phyloP scores from a whole-genome alignment of 495 filamentous ascomycete species.

The Letharia lupina region DNA sequence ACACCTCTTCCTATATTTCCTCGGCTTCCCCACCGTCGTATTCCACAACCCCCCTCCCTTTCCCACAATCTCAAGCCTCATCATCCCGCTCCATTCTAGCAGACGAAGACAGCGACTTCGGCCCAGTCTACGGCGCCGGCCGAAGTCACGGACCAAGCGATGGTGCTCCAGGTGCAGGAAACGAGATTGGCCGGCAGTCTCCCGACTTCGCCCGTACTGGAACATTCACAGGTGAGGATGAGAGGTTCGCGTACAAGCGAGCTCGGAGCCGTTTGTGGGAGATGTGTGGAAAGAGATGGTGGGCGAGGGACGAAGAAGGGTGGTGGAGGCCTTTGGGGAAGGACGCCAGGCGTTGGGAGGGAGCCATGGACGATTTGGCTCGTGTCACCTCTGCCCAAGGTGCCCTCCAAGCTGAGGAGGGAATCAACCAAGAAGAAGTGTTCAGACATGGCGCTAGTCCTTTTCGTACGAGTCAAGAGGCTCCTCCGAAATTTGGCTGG shows the following conservation, averaged over 20 bases:
- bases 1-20: slow-evolving; percentile 49
- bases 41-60: slow-evolving; percentile 23
- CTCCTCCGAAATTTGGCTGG: slow-evolving; percentile 41
- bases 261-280: slow-evolving; percentile 62
- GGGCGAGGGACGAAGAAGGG: slow-evolving; percentile 40
- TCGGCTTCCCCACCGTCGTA: slow-evolving; percentile 28
- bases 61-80: slow-evolving; percentile 21
- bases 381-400: slow-evolving; percentile 20
- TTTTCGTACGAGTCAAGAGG: slow-evolving; percentile 36
- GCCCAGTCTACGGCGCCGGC: slow-evolving; percentile 25
- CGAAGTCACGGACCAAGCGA: slow-evolving; percentile 22
- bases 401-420: slow-evolving; percentile 31
- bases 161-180: slow-evolving; percentile 22
- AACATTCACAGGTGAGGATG: slow-evolving; percentile 63
- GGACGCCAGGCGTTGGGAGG: slow-evolving; percentile 54
- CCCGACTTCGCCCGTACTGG: slow-evolving; percentile 44
- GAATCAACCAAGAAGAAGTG: slow-evolving; percentile 21
- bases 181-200: slow-evolving; percentile 22
- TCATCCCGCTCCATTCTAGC: slow-evolving; percentile 26
- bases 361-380: not conserved
- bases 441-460: slow-evolving; percentile 36
- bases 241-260: slow-evolving; percentile 62
- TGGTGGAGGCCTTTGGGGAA: slow-evolving; percentile 59
- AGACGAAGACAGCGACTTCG: slow-evolving; percentile 31
- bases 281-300: slow-evolving; percentile 55